Evolutionary conservation across 1,284 basidiomycete genomes (phyloP).

Genomic region (Trichosporon asahii): DNA sequence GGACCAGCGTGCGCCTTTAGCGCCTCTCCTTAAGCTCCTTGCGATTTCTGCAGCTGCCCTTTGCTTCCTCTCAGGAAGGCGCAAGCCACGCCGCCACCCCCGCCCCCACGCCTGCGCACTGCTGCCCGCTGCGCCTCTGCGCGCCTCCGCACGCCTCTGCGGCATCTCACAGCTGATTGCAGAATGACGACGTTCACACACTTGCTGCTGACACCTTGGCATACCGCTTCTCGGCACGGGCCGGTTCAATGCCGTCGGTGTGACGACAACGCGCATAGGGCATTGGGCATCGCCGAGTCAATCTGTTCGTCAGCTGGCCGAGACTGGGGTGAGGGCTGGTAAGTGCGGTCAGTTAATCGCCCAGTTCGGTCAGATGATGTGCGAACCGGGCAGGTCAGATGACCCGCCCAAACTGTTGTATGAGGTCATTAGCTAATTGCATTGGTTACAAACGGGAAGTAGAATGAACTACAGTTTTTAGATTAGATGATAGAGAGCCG

Average conservation of each 20-base stretch:
- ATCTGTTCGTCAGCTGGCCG: background rate
- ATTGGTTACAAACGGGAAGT: background rate
- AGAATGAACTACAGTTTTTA: constrained; percentile 1
- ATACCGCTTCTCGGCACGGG: background rate
- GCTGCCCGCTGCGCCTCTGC: too few species aligned
- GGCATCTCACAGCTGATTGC: too few species aligned
- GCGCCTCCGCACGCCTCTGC: too few species aligned
- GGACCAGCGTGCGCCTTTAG: background rate
- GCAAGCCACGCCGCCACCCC: background rate
- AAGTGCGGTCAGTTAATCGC: background rate
- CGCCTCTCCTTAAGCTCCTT: too few species aligned
- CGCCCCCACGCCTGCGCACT: background rate
- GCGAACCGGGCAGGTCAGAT: background rate
- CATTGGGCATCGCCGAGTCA: background rate
- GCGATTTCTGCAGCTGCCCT: too few species aligned
- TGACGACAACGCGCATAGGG: background rate
- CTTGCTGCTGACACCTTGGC: background rate
- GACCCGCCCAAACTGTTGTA: background rate
- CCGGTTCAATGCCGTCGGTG: background rate
- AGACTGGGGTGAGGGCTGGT: background rate
- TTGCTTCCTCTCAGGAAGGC: too few species aligned
- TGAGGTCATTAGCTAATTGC: background rate
- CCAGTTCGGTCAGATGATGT: background rate
- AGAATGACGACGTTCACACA: background rate
- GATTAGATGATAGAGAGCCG: background rate